These are phyloP conservation scores for Erythrophleum fordii DNA, from an alignment of 306 rosid genomes.

Conservation along the genomic window DNA sequence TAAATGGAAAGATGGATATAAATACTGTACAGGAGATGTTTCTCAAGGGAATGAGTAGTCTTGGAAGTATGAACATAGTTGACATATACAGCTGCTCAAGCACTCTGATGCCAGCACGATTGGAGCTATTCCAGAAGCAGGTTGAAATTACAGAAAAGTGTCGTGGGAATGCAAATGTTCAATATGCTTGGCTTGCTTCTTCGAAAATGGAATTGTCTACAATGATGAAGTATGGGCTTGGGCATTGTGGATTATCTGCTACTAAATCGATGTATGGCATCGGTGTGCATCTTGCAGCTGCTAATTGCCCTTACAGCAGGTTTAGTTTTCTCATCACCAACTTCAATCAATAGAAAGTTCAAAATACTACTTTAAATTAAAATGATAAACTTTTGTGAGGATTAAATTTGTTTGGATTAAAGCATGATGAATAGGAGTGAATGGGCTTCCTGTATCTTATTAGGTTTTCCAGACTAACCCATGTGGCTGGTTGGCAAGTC, in stretches of 20 bases:
- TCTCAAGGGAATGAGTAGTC: conserved; percentile 54
- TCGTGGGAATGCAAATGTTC: conserved; percentile 75
- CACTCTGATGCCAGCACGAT: conserved; percentile 50
- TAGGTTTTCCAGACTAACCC: not conserved
- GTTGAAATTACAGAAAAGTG: conserved; percentile 61
- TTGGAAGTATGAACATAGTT: conserved; percentile 50
- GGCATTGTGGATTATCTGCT: conserved; percentile 59
- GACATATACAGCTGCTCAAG: conserved; percentile 55
- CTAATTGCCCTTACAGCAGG: conserved; percentile 59
- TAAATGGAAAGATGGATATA: conserved; percentile 50
- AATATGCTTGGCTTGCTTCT: conserved; percentile 82
- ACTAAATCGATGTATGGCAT: conserved; percentile 57
- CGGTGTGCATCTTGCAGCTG: conserved; percentile 77
- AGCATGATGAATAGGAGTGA: not conserved
- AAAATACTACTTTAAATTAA: not conserved
- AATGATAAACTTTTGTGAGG: not conserved
- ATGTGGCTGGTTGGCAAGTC: conserved; percentile 1
- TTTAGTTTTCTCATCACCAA: conserved; percentile 41
- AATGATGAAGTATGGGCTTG: conserved; percentile 67
- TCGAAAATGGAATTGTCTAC: conserved; percentile 61
- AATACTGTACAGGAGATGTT: conserved; percentile 66
- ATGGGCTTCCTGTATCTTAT: not conserved
- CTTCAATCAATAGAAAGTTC: not conserved
- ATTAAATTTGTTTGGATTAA: not conserved
- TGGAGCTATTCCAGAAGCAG: conserved; percentile 80